Evolutionary conservation across 2,329 filamentous ascomycete species (phyloP), one percentile per base, ranked within the genome.

Genomic region (Talaromyces funiculosus): DNA sequence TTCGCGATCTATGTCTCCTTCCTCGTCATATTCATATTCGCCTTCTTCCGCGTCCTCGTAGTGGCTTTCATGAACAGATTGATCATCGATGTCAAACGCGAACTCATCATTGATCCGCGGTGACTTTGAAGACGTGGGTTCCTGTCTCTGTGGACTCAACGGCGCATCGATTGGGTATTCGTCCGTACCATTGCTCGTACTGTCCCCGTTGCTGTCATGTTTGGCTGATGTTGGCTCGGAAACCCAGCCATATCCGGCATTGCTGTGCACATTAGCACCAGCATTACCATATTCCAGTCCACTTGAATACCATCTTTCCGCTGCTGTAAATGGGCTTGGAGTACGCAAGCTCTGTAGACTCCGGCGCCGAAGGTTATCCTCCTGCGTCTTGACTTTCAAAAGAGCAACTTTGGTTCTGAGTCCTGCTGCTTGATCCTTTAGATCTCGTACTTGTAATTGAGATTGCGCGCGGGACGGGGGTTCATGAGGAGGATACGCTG

Each of bases 381-480:
- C 89, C 20, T 89, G 84, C 0, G 90, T 89, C 67, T 90, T 87
- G 64, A 92, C 86, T 67, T 90, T 88, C 43, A 96, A 75, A 16
- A 81, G 88, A 1, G 90, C 92, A 37, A 96, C 92, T 68, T 91
- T 90, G 62, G 89, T 90, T 70, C 92, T 92, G 51, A 96, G 80
- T 57, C 89, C 90, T 60, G 89, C 86, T 84, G 96, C 90, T 71
- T 96, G 91, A 65, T 91, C 88, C 62, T 90, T 90, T 45, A 96
- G 79, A 68, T 86, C 84, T 8, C 87, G 85, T 69, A 90, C 85
- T 68, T 90, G 87, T 14, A 87, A 82, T n/a, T 86, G 86, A 0
- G 90, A 93, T 14, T 86, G 81, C 2, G 89, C 87, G 18, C 90
- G 82, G 26, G 83, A 83, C 8, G 88, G 74, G 1, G 80, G 81